A percentile compares a stretch with the other conserved stretches of the same genome.
These are phyloP conservation scores for Tinospora cordifolia DNA, from an alignment of 164 flowering plant species.

Conservation along the genomic window DNA sequence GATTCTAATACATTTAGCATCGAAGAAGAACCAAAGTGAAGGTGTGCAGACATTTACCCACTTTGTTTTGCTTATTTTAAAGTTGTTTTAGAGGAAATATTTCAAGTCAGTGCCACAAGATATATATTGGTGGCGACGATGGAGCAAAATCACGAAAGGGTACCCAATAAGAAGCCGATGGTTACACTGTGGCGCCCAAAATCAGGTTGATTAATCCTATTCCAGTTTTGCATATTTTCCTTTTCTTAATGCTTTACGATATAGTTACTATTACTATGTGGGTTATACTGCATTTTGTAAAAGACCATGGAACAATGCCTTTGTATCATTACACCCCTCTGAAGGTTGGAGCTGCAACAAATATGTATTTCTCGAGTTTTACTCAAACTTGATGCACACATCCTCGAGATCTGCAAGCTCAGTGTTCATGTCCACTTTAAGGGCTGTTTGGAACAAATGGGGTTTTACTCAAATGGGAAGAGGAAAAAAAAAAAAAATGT, in stretches of 20 bases:
- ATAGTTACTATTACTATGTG: neutral
- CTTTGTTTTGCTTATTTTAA: neutral
- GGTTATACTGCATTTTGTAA: neutral
- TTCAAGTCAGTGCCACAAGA: neutral
- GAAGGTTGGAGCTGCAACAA: constrained; percentile 2
- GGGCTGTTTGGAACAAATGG: neutral
- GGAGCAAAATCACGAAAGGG: neutral
- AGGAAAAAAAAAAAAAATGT: no score
- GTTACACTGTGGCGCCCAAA: neutral
- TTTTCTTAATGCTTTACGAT: neutral
- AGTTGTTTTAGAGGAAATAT: neutral
- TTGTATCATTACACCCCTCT: neutral
- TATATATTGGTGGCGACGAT: neutral
- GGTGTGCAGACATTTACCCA: neutral
- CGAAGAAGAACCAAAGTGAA: constrained; percentile 35
- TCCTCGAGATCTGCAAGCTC: neutral
- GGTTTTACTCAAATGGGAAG: neutral
- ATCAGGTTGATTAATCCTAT: neutral
- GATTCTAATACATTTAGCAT: constrained; percentile 20
- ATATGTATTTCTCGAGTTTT: neutral
- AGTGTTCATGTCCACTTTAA: neutral
- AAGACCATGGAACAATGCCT: neutral
- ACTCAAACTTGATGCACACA: neutral
- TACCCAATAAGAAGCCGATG: neutral
- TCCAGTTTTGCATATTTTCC: neutral